Evolutionary conservation across 78 protist genomes (phyloP), one percentile per base, ranked within the genome.

Genomic region (Polysphondylium violaceum): DNA sequence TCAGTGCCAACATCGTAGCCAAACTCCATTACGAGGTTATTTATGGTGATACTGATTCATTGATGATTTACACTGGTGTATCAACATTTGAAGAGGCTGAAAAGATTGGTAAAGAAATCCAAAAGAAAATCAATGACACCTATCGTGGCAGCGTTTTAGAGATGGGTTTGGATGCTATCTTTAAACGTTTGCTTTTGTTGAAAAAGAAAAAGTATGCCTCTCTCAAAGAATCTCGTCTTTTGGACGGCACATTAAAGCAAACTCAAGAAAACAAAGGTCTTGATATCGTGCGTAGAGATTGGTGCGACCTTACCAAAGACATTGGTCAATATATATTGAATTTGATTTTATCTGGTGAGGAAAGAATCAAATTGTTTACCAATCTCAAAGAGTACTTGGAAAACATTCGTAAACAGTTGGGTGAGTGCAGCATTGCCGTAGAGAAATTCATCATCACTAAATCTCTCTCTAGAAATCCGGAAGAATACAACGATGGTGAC

Each of bases 41-140:
- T 47, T 99, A 99, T 79, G 99, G 99, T n/a, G 99, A 99, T 96
- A 99, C 99, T 1, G 99, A 99, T 86, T 98, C 99, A 0, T 40
- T 99, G 23, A 98, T 99, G 99, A 44, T 99, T 29, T 64, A 97
- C 79, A 93, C 99, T 65, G 88, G 50, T 40, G 77, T 40, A 5
- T 19, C 19, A n/a, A 93, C 75, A 9, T 31, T 75, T 64, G 69
- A 64, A n/a, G 97, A 94, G 0, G 99, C 97, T 29, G 50, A 25
- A 35, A 16, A 31, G 17, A 81, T 96, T 31, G 99, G 97, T 67
- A 29, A 25, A 5, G 44, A 64, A n/a, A 74, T 98, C 72, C 96
- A 92, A 77, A 40, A 58, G 74, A 96, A 85, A 75, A 87, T 98
- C 47, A 98, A 98, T 93, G 74, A 92, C 87, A 91, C 25, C 53